Evolutionary conservation across 495 filamentous ascomycete species (phyloP).

Genomic region (Aspergillus egyptiacus): DNA sequence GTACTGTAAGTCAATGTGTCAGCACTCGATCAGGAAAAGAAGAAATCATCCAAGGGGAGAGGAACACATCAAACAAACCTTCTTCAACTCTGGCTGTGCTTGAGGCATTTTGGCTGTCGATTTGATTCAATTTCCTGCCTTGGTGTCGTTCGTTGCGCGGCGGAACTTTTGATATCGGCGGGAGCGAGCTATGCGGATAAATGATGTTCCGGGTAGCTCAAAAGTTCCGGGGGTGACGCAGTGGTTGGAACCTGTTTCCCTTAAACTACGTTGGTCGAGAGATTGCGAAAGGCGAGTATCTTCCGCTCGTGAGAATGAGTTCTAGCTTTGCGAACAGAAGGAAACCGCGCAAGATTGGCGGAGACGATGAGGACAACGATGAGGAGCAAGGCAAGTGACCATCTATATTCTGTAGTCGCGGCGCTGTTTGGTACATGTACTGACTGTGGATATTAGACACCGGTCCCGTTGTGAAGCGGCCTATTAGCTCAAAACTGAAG

Average conservation of each 20-base stretch:
- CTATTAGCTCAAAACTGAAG: conserved; percentile 49
- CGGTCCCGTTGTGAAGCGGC: conserved; percentile 40
- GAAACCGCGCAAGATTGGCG: conserved; percentile 68
- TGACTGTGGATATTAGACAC: conserved; percentile 17
- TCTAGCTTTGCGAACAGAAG: conserved; percentile 61
- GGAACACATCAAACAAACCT: conserved; percentile 49
- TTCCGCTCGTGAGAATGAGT: conserved; percentile 43
- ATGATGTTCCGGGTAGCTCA: conserved; percentile 29
- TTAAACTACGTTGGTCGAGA: not conserved
- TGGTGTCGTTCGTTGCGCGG: conserved; percentile 14
- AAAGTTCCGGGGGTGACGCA: conserved; percentile 12
- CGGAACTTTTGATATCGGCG: conserved; percentile 27
- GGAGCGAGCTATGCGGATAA: conserved; percentile 32
- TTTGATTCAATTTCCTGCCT: conserved; percentile 11
- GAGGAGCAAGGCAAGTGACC: conserved; percentile 28
- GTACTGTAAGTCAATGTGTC: conserved; percentile 58
- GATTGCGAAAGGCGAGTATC: not conserved
- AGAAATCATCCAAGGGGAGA: not conserved
- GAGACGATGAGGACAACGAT: conserved; percentile 57
- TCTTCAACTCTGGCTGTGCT: conserved; percentile 98
- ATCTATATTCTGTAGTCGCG: not conserved
- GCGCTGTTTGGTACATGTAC: not conserved
- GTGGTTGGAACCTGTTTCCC: not conserved
- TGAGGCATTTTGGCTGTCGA: conserved; percentile 73
- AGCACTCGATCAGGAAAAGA: conserved; percentile 2